Evolutionary conservation across 495 filamentous ascomycete species (phyloP).

Genomic region (Neurospora sp.): DNA sequence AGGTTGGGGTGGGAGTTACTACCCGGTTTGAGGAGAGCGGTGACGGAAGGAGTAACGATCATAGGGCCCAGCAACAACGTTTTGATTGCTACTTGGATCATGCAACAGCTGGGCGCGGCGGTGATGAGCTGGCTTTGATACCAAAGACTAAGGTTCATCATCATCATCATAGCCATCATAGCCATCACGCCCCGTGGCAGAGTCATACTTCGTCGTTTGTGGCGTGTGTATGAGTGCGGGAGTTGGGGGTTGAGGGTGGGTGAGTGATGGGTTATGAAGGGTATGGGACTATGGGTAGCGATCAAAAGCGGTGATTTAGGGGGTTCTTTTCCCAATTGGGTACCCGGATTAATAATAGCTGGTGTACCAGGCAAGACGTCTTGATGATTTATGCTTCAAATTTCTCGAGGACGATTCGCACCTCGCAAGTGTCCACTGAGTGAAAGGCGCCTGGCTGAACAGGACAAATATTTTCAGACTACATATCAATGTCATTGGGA

Average conservation of each 20-base stretch:
- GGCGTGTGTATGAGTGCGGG: not conserved
- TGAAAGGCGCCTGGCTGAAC: not conserved
- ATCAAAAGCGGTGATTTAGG: not conserved
- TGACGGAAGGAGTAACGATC: not conserved
- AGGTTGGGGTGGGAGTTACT: constrained; percentile 12
- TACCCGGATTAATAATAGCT: not conserved
- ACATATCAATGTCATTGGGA: not conserved
- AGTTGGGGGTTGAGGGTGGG: not conserved
- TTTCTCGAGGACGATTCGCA: too few species aligned
- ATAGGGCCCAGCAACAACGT: not conserved
- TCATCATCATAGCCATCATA: not conserved
- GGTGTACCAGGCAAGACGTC: not conserved
- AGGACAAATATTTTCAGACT: not conserved
- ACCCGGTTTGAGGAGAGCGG: constrained; percentile 1
- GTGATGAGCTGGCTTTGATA: constrained; percentile 8
- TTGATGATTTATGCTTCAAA: too few species aligned
- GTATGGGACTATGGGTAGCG: not conserved
- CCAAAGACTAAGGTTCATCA: constrained; percentile 9
- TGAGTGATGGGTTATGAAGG: not conserved
- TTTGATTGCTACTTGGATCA: not conserved
- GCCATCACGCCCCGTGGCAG: not conserved
- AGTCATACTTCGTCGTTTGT: not conserved
- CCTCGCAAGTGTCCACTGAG: not conserved
- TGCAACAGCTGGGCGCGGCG: not conserved
- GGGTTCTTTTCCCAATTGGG: too few species aligned